Evolutionary conservation across 2,329 filamentous ascomycete species (phyloP), one percentile per base, ranked within the genome.

Genomic region (Coniochaeta prunicola): DNA sequence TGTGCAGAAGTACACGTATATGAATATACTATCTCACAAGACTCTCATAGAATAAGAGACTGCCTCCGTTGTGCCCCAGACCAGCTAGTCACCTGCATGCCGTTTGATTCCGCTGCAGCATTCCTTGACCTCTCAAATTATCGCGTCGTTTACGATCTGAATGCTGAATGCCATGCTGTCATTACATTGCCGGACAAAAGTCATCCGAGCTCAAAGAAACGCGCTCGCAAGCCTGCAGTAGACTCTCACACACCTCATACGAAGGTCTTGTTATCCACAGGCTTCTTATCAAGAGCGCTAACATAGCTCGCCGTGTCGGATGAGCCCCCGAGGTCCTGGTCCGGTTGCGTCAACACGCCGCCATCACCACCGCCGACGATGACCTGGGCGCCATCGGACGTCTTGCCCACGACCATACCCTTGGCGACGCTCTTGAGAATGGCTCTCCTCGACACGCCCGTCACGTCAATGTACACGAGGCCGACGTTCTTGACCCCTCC

Each of bases 401-500:
- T 90, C 64, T 86, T 86, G 36, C 91, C 91, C 5, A 96, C 86
- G 0, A 96, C 87, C 94, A 99, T 97, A 42, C 94, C 92, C 77
- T 96, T 97, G 21, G 92, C 94, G 1, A 97, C 94, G 45, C 89
- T 91, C 79, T 97, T 99, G 70, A 99, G 83, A 48, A 99, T 85
- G 0, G 94, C 94, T 61, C 87, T 85, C 45, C 94, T 82, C 58
- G 90, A 96, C 1, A 99, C 94, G 36, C 94, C 94, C 0, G 92
- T 89, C 1, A 96, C 93, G 67, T 99, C 94, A 61, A 99, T 96
- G 70, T 99, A 99, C 33, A 99, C 94, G 30, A 99, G 80, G 6
- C 92, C 94, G 8, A 97, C 94, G 64, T 97, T 99, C 80, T 94
- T 96, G 67, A 97, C 87, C 26, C 92, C 93, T 5, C 91, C 88